These are phyloP conservation scores for Xylaria palmicola DNA, from an alignment of 495 filamentous ascomycete genomes.

Conservation along the genomic window DNA sequence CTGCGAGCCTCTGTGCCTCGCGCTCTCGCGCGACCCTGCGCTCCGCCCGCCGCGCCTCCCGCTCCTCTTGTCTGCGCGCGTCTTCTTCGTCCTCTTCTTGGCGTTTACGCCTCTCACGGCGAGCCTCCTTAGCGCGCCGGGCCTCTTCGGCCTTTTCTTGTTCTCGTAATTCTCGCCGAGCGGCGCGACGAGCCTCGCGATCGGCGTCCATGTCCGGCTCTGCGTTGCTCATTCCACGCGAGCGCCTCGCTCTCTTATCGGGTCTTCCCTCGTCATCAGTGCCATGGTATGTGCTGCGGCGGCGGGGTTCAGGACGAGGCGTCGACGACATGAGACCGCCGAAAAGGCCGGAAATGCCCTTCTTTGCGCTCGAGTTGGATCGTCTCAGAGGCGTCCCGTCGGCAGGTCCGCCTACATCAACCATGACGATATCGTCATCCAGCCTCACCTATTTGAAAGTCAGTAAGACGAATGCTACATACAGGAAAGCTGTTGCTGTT, in stretches of 20 bases:
- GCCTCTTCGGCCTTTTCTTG: conserved; percentile 51
- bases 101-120: conserved; percentile 43
- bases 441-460: conserved; percentile 24
- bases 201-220: conserved; percentile 45
- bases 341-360: conserved; percentile 43
- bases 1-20: conserved; percentile 40
- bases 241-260: conserved; percentile 23
- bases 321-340: conserved; percentile 39
- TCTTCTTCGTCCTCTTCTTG: conserved; percentile 49
- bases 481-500: background rate
- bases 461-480: conserved; percentile 13
- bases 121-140: conserved; percentile 42
- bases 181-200: conserved; percentile 54
- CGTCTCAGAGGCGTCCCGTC: conserved; percentile 38
- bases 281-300: conserved; percentile 42
- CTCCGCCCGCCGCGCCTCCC: conserved; percentile 52
- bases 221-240: conserved; percentile 24
- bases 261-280: conserved; percentile 40
- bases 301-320: conserved; percentile 40
- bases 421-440: conserved; percentile 44
- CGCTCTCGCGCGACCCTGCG: conserved; percentile 45
- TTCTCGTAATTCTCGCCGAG: conserved; percentile 46
- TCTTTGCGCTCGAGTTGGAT: conserved; percentile 42
- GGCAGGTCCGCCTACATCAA: conserved; percentile 32
- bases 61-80: conserved; percentile 47